Evolutionary conservation across 2,329 filamentous ascomycete species (phyloP), one percentile per base, ranked within the genome.

Genomic region (Aspergillus novofumigatus): DNA sequence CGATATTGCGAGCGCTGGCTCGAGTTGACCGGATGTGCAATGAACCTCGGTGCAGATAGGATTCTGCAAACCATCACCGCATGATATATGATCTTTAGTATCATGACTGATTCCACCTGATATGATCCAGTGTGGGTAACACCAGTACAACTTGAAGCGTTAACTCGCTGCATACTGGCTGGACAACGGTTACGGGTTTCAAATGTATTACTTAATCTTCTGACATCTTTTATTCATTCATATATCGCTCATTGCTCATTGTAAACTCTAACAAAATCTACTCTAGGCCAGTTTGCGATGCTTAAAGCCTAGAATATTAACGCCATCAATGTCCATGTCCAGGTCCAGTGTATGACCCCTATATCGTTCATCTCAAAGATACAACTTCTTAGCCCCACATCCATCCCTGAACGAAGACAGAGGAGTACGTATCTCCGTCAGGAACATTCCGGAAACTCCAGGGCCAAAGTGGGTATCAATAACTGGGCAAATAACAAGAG

Each of bases 1-100:
- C 57, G 58, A 49, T 8, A 56, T 74, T 32, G 69, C 63, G 3
- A 68, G 65, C 8, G 62, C 55, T 51, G 62, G 42, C 21, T 23
- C 17, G 20, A 23, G 32, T 29, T 44, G 23, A 14, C 26, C 29
- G 14, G 26, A 35, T 28, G 11, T 17, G 26, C 11, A 14, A 17
- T 26, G 47, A 9, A 3, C 26, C n/a, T 47, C 17, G 20, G 26
- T 10, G 41, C 38, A 17, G 38, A 8, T 38, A 20, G 51, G 48
- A 25, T 25, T 29, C 2, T 38, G 26, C 26, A 26, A 7, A 10
- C 47, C 51, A 25, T 20, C 25, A 45, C 32, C 20, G 17, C n/a
- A 10, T 42, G 20, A 8, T 51, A 45, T 51, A 50, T 17, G 32
- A 17, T 4, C 32, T 6, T 32, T 38, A 17, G 14, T 17, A 14